These are phyloP conservation scores for Aspergillus aculeatus DNA, from an alignment of 2,329 filamentous ascomycete genomes.

Conservation along the genomic window DNA sequence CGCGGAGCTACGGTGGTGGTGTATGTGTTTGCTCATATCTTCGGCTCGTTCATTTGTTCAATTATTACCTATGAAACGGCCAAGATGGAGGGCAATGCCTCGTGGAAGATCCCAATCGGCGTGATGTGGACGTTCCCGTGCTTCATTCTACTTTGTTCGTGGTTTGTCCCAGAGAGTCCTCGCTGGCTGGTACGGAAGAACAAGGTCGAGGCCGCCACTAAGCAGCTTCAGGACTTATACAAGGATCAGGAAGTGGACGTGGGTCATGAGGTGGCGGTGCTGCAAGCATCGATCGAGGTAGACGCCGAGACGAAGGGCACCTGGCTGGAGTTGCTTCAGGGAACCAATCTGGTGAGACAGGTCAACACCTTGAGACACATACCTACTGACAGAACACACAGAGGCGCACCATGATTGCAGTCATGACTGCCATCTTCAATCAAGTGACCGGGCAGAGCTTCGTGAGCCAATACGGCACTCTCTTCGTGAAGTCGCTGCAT, in stretches of 20 bases:
- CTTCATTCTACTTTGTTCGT: neutral
- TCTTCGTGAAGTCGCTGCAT: neutral
- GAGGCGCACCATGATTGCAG: neutral
- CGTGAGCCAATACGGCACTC: neutral
- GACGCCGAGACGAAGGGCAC: neutral
- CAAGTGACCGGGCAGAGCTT: neutral
- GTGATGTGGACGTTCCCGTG: conserved; percentile 3
- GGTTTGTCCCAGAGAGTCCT: conserved; percentile 2
- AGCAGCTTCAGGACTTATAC: neutral
- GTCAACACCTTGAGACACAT: neutral
- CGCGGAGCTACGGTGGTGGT: too few relatives aligned
- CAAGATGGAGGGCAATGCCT: neutral
- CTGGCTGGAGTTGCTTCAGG: neutral
- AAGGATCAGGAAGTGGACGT: neutral
- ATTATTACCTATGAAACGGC: conserved; percentile 1
- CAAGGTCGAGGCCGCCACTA: neutral
- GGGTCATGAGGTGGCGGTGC: neutral
- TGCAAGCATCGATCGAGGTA: neutral
- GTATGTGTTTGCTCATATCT: too few relatives aligned
- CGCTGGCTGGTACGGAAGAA: conserved; percentile 1
- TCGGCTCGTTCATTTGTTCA: neutral
- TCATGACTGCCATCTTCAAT: neutral
- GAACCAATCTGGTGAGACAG: neutral
- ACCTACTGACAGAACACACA: neutral
- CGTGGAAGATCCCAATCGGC: neutral